These are phyloP conservation scores for Oryza brachyantha DNA, from an alignment of 176 grass and related monocot species.

Conservation along the genomic window DNA sequence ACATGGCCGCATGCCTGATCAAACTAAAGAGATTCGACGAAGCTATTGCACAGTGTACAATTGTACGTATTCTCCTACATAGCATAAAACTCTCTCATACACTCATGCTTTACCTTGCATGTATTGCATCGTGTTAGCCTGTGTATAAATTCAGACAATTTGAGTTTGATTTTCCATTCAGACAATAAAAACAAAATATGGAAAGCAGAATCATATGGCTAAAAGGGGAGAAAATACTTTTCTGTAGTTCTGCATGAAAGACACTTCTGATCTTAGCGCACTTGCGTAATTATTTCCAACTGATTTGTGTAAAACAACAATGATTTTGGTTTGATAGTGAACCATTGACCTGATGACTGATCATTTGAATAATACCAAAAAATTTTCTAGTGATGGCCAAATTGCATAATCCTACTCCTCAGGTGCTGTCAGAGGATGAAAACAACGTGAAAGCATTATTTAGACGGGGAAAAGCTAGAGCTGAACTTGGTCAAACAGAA, in stretches of 20 bases:
- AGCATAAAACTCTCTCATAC: neutral
- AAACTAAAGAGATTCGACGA: slow-evolving; percentile 73
- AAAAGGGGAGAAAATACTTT: neutral
- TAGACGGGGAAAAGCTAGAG: slow-evolving; percentile 84
- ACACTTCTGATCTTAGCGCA: neutral
- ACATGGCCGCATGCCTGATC: slow-evolving; percentile 86
- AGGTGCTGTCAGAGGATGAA: slow-evolving; percentile 91
- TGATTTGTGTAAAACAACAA: neutral
- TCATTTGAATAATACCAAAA: neutral
- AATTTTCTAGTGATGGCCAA: neutral
- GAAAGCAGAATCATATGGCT: neutral
- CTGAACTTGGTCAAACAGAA: slow-evolving; percentile 87
- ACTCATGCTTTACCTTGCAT: neutral
- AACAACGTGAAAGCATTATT: slow-evolving; percentile 81
- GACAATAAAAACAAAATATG: neutral
- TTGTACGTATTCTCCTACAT: slow-evolving; percentile 38
- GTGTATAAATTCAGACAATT: neutral
- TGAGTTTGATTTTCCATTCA: neutral
- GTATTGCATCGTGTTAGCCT: neutral
- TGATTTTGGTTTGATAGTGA: neutral
- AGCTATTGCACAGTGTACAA: slow-evolving; percentile 80
- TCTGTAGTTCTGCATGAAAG: neutral
- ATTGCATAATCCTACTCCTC: slow-evolving; percentile 20
- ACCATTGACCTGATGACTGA: neutral
- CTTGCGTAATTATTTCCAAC: slow-evolving; percentile 8